Percentiles rank a stretch among this genome's conserved stretches.
Conservation (phyloP, 2,329 filamentous ascomycete genomes). For the Pseudogymnoascus sp. region DNA sequence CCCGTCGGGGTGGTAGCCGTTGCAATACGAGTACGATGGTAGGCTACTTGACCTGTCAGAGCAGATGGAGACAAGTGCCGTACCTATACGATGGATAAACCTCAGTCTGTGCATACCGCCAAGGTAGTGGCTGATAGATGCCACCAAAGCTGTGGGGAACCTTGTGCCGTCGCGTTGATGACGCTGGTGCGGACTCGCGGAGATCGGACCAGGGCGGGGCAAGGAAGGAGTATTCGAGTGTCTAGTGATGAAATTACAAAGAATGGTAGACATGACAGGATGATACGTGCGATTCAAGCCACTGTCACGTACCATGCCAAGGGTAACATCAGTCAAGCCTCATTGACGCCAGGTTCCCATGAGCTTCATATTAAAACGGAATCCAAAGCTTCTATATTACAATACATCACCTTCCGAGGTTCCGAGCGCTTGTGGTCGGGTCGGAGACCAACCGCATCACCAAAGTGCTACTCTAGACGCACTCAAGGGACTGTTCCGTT, state of each 20-base stretch:
- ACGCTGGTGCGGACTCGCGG: neutral
- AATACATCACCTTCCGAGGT: neutral
- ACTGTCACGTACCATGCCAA: conserved; percentile 6
- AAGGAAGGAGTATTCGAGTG: neutral
- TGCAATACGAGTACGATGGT: neutral
- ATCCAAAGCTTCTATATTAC: neutral
- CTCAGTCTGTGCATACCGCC: neutral
- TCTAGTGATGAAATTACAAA: neutral
- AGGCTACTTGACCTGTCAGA: neutral
- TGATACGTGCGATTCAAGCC: neutral
- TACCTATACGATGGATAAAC: neutral
- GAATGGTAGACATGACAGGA: neutral
- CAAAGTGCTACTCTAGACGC: neutral
- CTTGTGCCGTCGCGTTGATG: neutral
- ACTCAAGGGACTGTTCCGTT: neutral
- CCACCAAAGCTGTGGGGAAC: neutral
- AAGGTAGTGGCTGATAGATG: neutral
- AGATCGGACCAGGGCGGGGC: neutral
- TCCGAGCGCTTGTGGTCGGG: neutral
- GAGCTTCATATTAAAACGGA: neutral
- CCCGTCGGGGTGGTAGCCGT: neutral
- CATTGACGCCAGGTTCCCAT: neutral
- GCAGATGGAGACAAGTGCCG: neutral
- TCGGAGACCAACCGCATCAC: neutral
- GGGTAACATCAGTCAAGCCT: neutral